Evolutionary conservation across 768 basidiomycete species (phyloP).

Genomic region (Udeniomyces megalosporus): DNA sequence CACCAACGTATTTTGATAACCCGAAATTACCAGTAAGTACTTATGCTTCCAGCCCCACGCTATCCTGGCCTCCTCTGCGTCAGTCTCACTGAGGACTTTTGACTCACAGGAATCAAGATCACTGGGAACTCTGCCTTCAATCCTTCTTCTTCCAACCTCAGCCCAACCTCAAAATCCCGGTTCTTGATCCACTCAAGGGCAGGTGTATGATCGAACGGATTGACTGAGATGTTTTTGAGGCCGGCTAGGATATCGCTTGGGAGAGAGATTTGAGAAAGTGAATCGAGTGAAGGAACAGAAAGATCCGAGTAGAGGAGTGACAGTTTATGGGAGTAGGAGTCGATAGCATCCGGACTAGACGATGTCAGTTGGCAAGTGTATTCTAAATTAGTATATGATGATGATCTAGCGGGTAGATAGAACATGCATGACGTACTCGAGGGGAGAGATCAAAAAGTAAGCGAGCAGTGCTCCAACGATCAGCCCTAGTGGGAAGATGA

Average conservation of each 20-base stretch:
- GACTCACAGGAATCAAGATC: constrained; percentile 10
- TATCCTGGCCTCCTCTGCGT: too few relatives aligned
- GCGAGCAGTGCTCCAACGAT: constrained; percentile 4
- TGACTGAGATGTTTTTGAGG: neutral
- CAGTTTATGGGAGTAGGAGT: constrained; percentile 9
- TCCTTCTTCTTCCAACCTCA: constrained; percentile 1
- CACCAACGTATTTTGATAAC: too few relatives aligned
- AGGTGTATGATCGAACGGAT: neutral
- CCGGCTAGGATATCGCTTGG: neutral
- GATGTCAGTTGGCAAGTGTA: too few relatives aligned
- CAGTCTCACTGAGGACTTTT: too few relatives aligned
- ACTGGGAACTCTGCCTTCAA: constrained; percentile 9
- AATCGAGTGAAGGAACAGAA: too few relatives aligned
- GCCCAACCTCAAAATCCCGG: constrained; percentile 13
- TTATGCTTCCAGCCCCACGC: too few relatives aligned
- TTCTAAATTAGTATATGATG: too few relatives aligned
- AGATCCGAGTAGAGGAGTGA: neutral
- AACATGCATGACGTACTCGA: neutral
- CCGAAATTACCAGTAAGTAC: too few relatives aligned
- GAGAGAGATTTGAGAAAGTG: neutral
- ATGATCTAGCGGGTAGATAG: too few relatives aligned
- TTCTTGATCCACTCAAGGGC: constrained; percentile 15
- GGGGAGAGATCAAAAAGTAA: constrained; percentile 8
- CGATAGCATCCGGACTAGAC: constrained; percentile 1
- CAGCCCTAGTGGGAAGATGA: constrained; percentile 6